Base-by-base conservation (phyloP, 2,329 filamentous ascomycete genomes). In the Arthrobotrys sinensis region DNA sequence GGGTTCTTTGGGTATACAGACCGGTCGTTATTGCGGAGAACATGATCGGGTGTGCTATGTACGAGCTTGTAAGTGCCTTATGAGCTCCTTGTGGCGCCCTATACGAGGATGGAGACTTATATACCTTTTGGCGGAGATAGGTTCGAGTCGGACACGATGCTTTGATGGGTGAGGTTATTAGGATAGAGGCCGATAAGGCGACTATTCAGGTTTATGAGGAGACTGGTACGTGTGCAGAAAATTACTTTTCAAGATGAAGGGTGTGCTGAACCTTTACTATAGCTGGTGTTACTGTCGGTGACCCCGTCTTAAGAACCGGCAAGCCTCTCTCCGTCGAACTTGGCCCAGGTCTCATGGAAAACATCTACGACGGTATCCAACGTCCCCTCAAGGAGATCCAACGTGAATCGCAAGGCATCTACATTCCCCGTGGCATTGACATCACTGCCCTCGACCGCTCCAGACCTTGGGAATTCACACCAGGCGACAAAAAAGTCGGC, bases 151-250 rank as follows among this genome's bases (percentile, higher is more conserved):
- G 96, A 82, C 90, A 97, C 84, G 93, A 97, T 84, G 90, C 92
- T 84, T 90, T 99, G 78, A 92, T 97, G 80, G 96, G 96, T 84
- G 96, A 99, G 86, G 96, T 99, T 85, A 99, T 99, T 88, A 92
- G 96, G 85, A 96, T 99, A 86, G 96, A 93, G 83, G 91, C 88
- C 85, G 96, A 99, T 85, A 96, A 95, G 87, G 94, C 94, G 82
- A 97, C 94, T 62, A 96, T 99, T 82, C 96, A 99, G 87, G 96
- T 99, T 81, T 99, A 99, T 88, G 96, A 99, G 86, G 96, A 99
- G 87, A 99, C 96, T 82, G 93, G 94, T 96, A 89, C 80, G 88
- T 14, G 14, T 16, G 38, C 8, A 28, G 24, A 28, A 28, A 28
- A 24, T 24, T 28, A 2, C 12, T 43, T 16, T 43, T 43, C 10